A percentile compares a stretch with the other conserved stretches of the same genome.
Conservation (phyloP, 1,284 basidiomycete genomes). For the Inonotus hispidus region DNA sequence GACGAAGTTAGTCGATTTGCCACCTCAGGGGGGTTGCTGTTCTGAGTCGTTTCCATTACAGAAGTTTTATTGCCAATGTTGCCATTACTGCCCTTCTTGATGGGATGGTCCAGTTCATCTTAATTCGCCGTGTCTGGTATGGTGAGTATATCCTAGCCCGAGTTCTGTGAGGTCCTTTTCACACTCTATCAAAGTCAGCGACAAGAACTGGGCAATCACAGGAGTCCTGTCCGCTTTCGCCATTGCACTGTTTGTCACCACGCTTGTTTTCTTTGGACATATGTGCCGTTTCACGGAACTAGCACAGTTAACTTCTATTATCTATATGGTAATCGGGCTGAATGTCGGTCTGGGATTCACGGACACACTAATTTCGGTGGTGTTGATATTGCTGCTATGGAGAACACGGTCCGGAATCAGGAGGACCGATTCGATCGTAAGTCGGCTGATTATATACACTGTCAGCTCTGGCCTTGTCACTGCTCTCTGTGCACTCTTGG, state of each 20-base stretch:
- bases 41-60: neutral
- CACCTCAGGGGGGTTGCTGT: too few species aligned
- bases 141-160: neutral
- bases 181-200: neutral
- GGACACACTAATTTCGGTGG: neutral
- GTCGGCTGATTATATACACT: conserved; percentile 4
- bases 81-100: too few species aligned
- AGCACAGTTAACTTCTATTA: neutral
- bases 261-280: neutral
- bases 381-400: neutral
- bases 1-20: neutral
- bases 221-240: neutral
- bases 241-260: neutral
- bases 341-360: neutral
- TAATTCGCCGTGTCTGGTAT: neutral
- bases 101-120: neutral
- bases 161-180: neutral
- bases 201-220: neutral
- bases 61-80: neutral
- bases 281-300: neutral
- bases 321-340: neutral
- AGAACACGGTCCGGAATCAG: conserved; percentile 2
- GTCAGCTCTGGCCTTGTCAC: neutral
- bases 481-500: neutral
- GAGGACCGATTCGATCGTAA: conserved; percentile 7